These are phyloP conservation scores for Carnegiea gigantea DNA, from an alignment of 179 eudicot species.

Conservation along the genomic window DNA sequence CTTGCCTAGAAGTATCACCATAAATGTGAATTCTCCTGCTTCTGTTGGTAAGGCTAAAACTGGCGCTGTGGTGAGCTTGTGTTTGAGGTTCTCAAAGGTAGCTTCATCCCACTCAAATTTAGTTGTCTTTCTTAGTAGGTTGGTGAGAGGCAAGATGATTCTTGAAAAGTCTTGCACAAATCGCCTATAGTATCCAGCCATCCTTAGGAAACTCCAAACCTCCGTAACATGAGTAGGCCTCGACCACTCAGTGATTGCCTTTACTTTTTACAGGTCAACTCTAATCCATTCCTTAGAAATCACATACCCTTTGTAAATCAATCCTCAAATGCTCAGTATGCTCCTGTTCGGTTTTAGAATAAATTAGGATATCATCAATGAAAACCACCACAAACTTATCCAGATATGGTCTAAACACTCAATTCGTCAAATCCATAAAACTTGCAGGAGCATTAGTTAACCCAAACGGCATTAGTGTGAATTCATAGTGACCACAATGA, in stretches of 20 bases:
- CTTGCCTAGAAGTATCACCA: not conserved
- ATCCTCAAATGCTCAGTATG: not conserved
- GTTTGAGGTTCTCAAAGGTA: not conserved
- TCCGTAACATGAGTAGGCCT: not conserved
- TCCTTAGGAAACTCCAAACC: no score
- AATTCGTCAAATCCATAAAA: not conserved
- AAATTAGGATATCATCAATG: not conserved
- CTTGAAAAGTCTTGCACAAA: not conserved
- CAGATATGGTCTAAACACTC: not conserved
- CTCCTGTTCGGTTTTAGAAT: not conserved
- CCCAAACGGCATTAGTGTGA: not conserved
- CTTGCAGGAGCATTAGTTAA: not conserved
- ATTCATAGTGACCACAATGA: not conserved
- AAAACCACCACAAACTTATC: not conserved
- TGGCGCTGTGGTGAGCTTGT: not conserved
- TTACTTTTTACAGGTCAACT: not conserved
- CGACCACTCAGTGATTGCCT: not conserved
- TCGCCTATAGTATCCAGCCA: not conserved
- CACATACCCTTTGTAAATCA: not conserved
- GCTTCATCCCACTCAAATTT: not conserved
- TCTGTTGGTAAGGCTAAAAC: not conserved
- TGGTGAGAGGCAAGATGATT: not conserved
- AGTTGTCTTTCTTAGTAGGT: not conserved
- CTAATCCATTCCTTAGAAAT: not conserved
- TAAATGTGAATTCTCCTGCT: not conserved